Evolutionary conservation across 2,329 filamentous ascomycete species (phyloP).

Genomic region (Arthrinium phaeospermum): DNA sequence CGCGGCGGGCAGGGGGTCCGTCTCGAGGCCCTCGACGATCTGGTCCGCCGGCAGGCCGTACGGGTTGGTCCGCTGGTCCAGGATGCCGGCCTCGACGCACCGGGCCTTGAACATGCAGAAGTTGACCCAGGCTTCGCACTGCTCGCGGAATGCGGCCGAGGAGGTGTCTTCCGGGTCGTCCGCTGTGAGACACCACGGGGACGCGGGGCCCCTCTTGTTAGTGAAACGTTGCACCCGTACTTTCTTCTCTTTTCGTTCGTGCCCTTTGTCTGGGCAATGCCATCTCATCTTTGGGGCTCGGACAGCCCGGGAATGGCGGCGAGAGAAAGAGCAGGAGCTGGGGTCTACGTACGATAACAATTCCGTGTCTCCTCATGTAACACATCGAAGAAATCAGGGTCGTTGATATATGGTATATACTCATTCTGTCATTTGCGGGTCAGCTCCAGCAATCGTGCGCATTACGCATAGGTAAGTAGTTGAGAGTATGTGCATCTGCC

Average conservation of each 20-base stretch:
- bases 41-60: conserved; percentile 14
- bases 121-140: conserved; percentile 18
- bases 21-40: conserved; percentile 17
- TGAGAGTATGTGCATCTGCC: background rate
- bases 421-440: conserved; percentile 11
- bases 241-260: background rate
- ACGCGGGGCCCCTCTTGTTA: background rate
- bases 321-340: background rate
- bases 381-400: conserved; percentile 20
- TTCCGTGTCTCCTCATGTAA: conserved; percentile 15
- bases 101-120: conserved; percentile 15
- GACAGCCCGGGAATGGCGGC: background rate
- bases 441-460: background rate
- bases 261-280: background rate
- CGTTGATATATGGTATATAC: conserved; percentile 18
- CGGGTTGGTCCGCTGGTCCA: conserved; percentile 13
- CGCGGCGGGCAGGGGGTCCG: background rate
- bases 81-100: conserved; percentile 17
- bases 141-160: background rate
- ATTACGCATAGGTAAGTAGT: too few relatives aligned
- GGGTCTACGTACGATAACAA: conserved; percentile 5
- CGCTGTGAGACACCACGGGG: conserved; percentile 1
- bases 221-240: background rate
- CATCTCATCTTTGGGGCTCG: background rate
- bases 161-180: background rate